Conservation (phyloP, 805 yeast species). For the Candida gorgasii region DNA sequence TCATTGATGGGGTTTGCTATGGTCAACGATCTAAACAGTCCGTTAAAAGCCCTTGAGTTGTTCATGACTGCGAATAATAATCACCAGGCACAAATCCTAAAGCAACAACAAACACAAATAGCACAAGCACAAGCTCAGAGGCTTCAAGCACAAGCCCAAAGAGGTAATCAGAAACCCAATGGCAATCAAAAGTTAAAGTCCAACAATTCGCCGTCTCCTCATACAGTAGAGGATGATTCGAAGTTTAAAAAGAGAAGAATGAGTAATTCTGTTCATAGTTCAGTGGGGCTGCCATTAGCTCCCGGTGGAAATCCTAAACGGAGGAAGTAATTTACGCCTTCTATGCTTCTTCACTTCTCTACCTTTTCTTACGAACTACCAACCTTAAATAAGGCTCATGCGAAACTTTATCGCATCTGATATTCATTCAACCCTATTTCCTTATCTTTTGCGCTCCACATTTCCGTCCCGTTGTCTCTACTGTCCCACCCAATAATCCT, state of each 20-base stretch:
- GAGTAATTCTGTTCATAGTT: constrained; percentile 10
- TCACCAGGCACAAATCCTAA: constrained; percentile 21
- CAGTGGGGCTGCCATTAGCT: constrained; percentile 10
- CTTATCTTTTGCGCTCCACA: no score
- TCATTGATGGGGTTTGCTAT: constrained; percentile 62
- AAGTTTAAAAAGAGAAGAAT: constrained; percentile 15
- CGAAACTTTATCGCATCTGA: no score
- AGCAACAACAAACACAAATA: constrained; percentile 12
- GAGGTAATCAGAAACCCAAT: not conserved
- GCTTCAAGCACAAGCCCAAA: constrained; percentile 7
- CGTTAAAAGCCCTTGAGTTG: constrained; percentile 54
- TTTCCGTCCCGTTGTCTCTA: no score
- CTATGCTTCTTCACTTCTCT: no score
- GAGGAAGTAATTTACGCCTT: constrained; percentile 5
- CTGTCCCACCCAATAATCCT: no score
- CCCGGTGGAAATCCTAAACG: constrained; percentile 5
- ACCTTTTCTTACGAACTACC: no score
- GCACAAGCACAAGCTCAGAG: constrained; percentile 13
- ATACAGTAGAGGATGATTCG: constrained; percentile 13
- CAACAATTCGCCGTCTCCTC: constrained; percentile 16
- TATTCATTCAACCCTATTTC: no score
- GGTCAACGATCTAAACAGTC: constrained; percentile 49
- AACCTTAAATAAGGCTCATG: no score
- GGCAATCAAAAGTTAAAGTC: not conserved
- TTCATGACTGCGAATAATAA: constrained; percentile 29